Evolutionary conservation across 306 rosid genomes (phyloP), one percentile per base, ranked within the genome.

Genomic region (Begonia masoniana): DNA sequence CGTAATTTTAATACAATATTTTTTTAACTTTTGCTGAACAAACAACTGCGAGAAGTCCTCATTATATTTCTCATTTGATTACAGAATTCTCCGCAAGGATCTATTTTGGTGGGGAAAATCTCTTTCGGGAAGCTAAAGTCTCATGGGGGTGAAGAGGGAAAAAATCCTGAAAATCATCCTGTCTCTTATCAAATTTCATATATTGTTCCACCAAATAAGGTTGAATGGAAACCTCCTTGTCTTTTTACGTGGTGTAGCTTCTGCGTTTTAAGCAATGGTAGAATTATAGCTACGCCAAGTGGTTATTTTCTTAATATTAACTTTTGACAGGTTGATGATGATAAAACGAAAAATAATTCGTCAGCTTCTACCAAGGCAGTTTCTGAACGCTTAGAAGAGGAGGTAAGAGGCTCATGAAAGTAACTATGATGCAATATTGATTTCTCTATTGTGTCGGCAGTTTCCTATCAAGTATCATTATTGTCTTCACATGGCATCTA

Each of bases 141-240:
- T 67, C 49, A 46, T 69, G 74, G 57, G 50, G 76, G 69, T 13
- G 81, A 58, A 51, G 79, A 74, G 57, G 70, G 60, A 47, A 84
- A 62, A 62, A 75, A 71, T 69, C 95, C 88, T 1, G 69, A 62
- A 51, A 83, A 83, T 76, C 76, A 78, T 69, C 96, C 96, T 39
- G 88, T 63, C 15, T 61, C 83, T 13, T 76, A 69, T 75, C 79
- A 36, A 48, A 71, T 91, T 60, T 76, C 84, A 56, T 91, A 71
- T 62, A 17, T 91, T 60, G 88, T 91, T 66, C 96, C 94, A 35
- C 96, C 97, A 4, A 86, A 79, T 72, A 91, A 86, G 97, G 97
- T 91, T 54, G 55, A 31, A 58, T 42, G 51, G 51, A 35, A 52
- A 51, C 58, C 61, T 51, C 62, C 63, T 66, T 51, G 21, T 47